Conservation (phyloP, 495 filamentous ascomycete genomes). For the Stereocaulon alpinum region DNA sequence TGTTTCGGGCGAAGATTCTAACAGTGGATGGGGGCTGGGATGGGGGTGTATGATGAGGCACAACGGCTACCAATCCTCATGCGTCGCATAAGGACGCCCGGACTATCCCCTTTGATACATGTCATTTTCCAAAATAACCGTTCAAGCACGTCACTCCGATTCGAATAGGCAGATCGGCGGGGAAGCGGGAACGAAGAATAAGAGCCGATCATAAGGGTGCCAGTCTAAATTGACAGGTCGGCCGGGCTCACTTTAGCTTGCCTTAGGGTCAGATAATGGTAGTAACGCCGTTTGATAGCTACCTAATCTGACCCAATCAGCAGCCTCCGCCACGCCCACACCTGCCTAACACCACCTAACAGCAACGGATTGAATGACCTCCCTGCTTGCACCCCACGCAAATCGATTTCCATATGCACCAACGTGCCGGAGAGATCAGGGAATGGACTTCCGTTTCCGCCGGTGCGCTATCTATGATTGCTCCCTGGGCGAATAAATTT, state of each 20-base stretch:
- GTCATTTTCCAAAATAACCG: neutral
- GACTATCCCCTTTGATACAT: neutral
- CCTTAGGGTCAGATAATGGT: neutral
- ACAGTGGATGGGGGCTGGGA: constrained; percentile 88
- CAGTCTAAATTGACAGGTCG: too few relatives aligned
- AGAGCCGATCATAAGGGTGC: too few relatives aligned
- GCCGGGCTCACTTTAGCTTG: too few relatives aligned
- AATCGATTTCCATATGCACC: neutral
- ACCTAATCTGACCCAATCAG: too few relatives aligned
- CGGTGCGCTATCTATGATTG: neutral
- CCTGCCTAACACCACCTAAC: too few relatives aligned
- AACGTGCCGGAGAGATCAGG: neutral
- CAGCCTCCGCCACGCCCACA: too few relatives aligned
- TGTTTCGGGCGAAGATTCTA: constrained; percentile 66
- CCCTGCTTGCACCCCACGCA: neutral
- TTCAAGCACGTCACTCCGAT: neutral
- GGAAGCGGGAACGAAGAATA: neutral
- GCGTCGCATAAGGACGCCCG: neutral
- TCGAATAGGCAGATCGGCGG: neutral
- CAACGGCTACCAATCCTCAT: neutral
- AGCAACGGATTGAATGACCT: too few relatives aligned
- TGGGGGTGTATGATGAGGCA: too few relatives aligned
- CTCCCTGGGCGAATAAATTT: neutral
- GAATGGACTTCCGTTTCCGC: neutral
- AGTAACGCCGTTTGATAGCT: neutral